These are phyloP conservation scores for Tulasnella sp. DNA, from an alignment of 768 basidiomycete genomes.

Conservation along the genomic window DNA sequence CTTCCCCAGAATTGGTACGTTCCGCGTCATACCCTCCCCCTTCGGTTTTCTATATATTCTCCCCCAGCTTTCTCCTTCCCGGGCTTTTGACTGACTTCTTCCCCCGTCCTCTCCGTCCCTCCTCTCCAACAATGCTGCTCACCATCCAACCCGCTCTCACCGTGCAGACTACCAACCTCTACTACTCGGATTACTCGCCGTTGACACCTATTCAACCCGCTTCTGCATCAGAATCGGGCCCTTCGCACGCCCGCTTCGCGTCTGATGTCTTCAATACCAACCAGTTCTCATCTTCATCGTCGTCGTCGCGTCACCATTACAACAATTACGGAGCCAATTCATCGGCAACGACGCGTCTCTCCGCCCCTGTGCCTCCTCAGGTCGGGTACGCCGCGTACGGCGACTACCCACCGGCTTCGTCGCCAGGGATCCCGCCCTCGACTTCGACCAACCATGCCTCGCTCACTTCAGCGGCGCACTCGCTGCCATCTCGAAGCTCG, in stretches of 20 bases:
- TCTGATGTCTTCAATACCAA: neutral
- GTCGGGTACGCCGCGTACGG: neutral
- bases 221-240: neutral
- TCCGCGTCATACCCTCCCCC: neutral
- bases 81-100: neutral
- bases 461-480: neutral
- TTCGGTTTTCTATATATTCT: neutral
- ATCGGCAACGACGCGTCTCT: neutral
- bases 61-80: neutral
- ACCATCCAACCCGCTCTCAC: neutral
- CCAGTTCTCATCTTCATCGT: neutral
- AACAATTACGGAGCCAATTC: neutral
- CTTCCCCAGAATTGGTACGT: neutral
- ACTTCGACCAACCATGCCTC: neutral
- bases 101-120: neutral
- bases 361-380: neutral
- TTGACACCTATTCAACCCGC: neutral
- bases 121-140: neutral
- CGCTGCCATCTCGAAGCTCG: neutral
- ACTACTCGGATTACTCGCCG: neutral
- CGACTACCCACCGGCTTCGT: neutral
- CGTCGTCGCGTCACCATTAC: neutral
- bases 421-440: neutral
- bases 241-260: neutral
- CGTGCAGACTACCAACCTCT: neutral